Evolutionary conservation across 169 alveolate species (phyloP).

Genomic region (Plasmodium yoelii): DNA sequence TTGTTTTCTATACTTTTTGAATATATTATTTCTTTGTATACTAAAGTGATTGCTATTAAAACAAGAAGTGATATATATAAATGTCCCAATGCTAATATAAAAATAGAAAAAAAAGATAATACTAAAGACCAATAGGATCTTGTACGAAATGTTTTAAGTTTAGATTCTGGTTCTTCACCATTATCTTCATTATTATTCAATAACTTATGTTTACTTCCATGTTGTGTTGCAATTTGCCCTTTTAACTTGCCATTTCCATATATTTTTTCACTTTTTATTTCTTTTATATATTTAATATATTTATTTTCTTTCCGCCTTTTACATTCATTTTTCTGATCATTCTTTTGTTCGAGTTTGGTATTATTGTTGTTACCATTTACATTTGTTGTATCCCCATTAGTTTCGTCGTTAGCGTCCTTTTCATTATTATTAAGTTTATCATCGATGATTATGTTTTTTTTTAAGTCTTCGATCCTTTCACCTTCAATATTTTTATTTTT

Average conservation of each 20-base stretch:
- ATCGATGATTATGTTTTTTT: background rate
- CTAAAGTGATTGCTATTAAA: slow-evolving; percentile 78
- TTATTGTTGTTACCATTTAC: background rate
- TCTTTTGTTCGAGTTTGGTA: slow-evolving; percentile 6
- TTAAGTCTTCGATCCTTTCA: slow-evolving; percentile 14
- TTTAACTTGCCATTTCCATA: background rate
- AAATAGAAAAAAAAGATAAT: slow-evolving; percentile 81
- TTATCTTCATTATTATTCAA: background rate
- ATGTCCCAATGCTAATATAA: slow-evolving; percentile 92
- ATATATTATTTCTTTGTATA: slow-evolving; percentile 78
- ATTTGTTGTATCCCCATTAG: background rate
- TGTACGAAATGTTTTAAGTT: slow-evolving; percentile 33
- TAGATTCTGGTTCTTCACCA: background rate
- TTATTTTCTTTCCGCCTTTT: slow-evolving; percentile 21
- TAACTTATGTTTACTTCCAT: background rate
- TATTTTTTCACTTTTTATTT: slow-evolving; percentile 12
- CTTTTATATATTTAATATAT: slow-evolving; percentile 36
- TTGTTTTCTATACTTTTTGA: slow-evolving; percentile 66
- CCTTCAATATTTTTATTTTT: background rate
- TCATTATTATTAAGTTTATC: slow-evolving; percentile 2
- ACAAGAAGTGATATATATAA: slow-evolving; percentile 91
- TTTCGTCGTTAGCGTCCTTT: slow-evolving; percentile 7
- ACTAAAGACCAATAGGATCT: slow-evolving; percentile 88
- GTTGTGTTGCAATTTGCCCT: slow-evolving; percentile 2
- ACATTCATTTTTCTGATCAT: slow-evolving; percentile 19